Base-by-base conservation (phyloP, 257 asterid genomes). In the Striga asiatica region DNA sequence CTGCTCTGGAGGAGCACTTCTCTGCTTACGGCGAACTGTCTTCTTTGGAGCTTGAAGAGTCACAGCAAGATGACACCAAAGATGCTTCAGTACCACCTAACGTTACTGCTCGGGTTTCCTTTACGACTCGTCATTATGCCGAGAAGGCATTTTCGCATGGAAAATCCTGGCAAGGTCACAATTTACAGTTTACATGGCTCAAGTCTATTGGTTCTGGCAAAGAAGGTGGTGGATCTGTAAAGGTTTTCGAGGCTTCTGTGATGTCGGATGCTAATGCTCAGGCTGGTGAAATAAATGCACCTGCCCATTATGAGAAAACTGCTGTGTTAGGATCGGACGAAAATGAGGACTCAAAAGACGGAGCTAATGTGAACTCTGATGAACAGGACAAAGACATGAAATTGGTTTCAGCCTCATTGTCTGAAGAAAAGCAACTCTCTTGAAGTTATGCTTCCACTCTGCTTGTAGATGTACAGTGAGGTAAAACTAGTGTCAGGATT, bases 91-190 rank as follows among this genome's bases (percentile, higher is more conserved):
- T 61, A 54, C 61, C 73, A 53, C 54, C 80, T 32, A 53, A 63
- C 23, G 64, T 68, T 54, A 67, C 95, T 61, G 96, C 94, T 66
- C 74, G 60, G 60, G 68, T 91, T 75, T 74, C 81, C 61, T 91
- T 82, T 62, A 73, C 76, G 39, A 71, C 83, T 64, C 85, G 97
- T 3, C 80, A 66, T 5, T 71, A 81, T 58, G 98, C 98, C 50
- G 98, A 91, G 78, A 82, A 32, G 71, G 98, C 97, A 54, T 91
- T 87, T 76, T 56, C 43, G 71, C 74, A 77, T 54, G 98, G 89
- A 41, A 91, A 84, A 84, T 58, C 67, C 63, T 91, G 96, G 96
- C 76, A 82, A 71, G 94, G 94, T 46, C 86, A 84, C 54, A 71
- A 64, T 66, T 66, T 91, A 76, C 82, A 64, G 55, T 88, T 87